These are phyloP conservation scores for Pterocarpus santalinus DNA, from an alignment of 306 rosid species.

Conservation along the genomic window DNA sequence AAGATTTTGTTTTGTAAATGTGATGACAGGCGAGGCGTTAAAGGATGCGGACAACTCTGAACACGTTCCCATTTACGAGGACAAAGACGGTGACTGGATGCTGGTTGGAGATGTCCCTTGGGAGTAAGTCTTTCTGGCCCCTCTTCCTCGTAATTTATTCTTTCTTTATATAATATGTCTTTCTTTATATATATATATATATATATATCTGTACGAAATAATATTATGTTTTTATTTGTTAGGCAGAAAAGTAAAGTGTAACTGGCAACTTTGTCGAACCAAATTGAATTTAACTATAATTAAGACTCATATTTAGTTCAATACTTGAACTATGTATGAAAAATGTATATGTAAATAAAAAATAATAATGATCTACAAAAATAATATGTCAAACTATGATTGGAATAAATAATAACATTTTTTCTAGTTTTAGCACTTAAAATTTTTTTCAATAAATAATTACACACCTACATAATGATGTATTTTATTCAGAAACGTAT, in stretches of 20 bases:
- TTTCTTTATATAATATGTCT: neutral
- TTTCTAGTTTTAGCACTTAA: too few relatives aligned
- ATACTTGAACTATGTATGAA: neutral
- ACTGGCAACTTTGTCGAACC: neutral
- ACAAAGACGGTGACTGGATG: constrained; percentile 93
- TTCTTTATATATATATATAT: too few relatives aligned
- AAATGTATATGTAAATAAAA: too few relatives aligned
- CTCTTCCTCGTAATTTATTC: neutral
- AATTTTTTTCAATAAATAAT: too few relatives aligned
- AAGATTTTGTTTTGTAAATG: neutral
- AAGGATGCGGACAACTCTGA: constrained; percentile 66
- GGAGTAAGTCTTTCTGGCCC: constrained; percentile 65
- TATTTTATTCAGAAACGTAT: neutral
- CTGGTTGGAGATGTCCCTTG: constrained; percentile 85
- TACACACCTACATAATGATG: too few relatives aligned
- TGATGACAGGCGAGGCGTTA: constrained; percentile 67
- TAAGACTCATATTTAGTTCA: neutral
- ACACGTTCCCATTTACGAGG: constrained; percentile 77
- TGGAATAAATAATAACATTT: too few relatives aligned
- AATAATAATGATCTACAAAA: too few relatives aligned
- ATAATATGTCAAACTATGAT: too few relatives aligned
- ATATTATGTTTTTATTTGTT: neutral
- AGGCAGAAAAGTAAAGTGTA: neutral
- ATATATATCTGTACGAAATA: too few relatives aligned
- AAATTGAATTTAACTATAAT: neutral